Evolutionary conservation across 2,329 filamentous ascomycete species (phyloP).

Genomic region (Cercospora beticola): DNA sequence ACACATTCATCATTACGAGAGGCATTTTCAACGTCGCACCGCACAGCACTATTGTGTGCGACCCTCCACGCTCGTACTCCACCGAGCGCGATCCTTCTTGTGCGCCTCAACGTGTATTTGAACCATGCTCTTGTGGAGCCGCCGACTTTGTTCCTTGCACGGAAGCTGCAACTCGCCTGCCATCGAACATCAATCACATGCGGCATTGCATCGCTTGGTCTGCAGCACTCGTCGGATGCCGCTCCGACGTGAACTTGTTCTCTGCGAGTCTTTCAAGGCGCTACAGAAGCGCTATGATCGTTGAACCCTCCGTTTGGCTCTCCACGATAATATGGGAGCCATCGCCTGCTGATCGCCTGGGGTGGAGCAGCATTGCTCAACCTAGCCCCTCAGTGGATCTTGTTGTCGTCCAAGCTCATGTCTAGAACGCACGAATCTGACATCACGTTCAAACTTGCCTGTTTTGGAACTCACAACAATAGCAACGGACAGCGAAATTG

Average conservation of each 20-base stretch:
- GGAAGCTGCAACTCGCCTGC: not conserved
- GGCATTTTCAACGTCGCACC: not conserved
- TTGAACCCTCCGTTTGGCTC: not conserved
- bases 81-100: not conserved
- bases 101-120: not conserved
- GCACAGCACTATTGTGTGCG: not conserved
- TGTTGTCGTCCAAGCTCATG: not conserved
- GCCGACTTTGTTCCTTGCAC: not conserved
- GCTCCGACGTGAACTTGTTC: not conserved
- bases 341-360: not conserved
- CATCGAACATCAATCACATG: not conserved
- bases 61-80: not conserved
- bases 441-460: not conserved
- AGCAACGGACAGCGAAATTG: not conserved
- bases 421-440: not conserved
- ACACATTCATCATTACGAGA: not conserved
- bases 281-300: not conserved
- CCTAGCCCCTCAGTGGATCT: not conserved
- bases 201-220: not conserved
- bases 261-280: not conserved
- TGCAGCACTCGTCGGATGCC: not conserved
- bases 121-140: slow-evolving; percentile 6
- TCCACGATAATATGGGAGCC: not conserved
- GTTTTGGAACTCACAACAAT: not conserved
- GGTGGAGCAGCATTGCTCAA: not conserved